Conservation (phyloP, 2,329 filamentous ascomycete species). For the Xylariaceae sp. region DNA sequence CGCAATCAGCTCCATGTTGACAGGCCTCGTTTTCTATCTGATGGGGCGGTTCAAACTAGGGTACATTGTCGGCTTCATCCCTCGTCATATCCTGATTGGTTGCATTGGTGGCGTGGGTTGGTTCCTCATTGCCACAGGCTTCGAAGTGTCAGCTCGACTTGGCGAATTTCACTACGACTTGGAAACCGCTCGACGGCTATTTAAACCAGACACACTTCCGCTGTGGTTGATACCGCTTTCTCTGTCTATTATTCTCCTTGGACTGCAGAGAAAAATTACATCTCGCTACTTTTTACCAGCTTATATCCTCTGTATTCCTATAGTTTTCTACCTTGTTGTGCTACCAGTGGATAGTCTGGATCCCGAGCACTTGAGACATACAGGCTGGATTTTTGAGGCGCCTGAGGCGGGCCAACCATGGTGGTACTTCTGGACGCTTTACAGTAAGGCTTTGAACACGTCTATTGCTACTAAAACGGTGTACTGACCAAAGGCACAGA, state of each 20-base stretch:
- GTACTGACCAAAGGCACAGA: conserved; percentile 57
- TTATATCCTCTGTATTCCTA: conserved; percentile 82
- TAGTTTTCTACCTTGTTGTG: conserved; percentile 80
- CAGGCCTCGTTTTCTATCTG: conserved; percentile 87
- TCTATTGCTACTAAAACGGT: background rate
- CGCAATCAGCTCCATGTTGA: conserved; percentile 87
- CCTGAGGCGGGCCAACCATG: conserved; percentile 87
- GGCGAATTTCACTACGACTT: conserved; percentile 85
- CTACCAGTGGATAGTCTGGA: conserved; percentile 71
- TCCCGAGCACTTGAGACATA: conserved; percentile 69
- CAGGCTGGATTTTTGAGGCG: conserved; percentile 91
- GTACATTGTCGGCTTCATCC: conserved; percentile 95
- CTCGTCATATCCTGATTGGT: conserved; percentile 92
- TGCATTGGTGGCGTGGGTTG: conserved; percentile 97
- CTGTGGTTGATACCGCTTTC: conserved; percentile 84
- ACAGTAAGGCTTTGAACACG: conserved; percentile 67
- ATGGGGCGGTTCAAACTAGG: conserved; percentile 89
- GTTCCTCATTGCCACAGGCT: conserved; percentile 88
- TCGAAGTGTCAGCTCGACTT: conserved; percentile 90
- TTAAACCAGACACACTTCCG: conserved; percentile 74
- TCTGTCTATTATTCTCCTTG: conserved; percentile 78
- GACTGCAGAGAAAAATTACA: conserved; percentile 75
- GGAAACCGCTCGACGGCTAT: conserved; percentile 76
- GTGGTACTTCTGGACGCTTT: conserved; percentile 97
- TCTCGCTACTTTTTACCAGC: conserved; percentile 86